These are phyloP conservation scores for Ascochyta koolunga DNA, from an alignment of 2,329 filamentous ascomycete species.

Conservation along the genomic window DNA sequence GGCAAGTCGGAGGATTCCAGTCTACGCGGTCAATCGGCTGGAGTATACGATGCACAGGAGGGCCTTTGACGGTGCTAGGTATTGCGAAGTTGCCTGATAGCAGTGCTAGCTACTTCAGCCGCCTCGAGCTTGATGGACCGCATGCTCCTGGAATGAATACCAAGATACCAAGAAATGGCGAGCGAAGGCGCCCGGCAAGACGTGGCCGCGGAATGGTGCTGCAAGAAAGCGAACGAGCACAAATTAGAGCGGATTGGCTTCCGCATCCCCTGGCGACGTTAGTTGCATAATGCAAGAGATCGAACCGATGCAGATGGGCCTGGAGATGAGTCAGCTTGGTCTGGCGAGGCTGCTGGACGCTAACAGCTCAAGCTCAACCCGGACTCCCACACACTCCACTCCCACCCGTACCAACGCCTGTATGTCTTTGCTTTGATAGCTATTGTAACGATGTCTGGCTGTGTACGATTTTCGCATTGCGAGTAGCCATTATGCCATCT, in stretches of 20 bases:
- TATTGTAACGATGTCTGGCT: background rate
- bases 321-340: background rate
- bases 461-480: background rate
- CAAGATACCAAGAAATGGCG: slow-evolving; percentile 1
- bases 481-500: background rate
- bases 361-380: background rate
- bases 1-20: background rate
- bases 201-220: background rate
- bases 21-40: background rate
- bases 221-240: slow-evolving; percentile 15
- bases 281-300: slow-evolving; percentile 10
- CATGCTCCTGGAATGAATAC: background rate
- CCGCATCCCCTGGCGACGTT: slow-evolving; percentile 17
- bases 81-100: background rate
- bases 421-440: background rate
- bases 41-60: background rate
- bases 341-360: background rate
- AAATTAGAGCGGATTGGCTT: slow-evolving; percentile 7
- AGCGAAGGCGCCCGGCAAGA: background rate
- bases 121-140: background rate
- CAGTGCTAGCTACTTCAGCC: background rate
- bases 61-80: background rate
- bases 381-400: background rate
- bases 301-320: slow-evolving; percentile 1
- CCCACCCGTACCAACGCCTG: background rate